Percentiles rank a stretch among this genome's conserved stretches.
phyloP scores from a whole-genome alignment of 2,329 filamentous ascomycete genomes.

The Pestalotiopsis sp. region DNA sequence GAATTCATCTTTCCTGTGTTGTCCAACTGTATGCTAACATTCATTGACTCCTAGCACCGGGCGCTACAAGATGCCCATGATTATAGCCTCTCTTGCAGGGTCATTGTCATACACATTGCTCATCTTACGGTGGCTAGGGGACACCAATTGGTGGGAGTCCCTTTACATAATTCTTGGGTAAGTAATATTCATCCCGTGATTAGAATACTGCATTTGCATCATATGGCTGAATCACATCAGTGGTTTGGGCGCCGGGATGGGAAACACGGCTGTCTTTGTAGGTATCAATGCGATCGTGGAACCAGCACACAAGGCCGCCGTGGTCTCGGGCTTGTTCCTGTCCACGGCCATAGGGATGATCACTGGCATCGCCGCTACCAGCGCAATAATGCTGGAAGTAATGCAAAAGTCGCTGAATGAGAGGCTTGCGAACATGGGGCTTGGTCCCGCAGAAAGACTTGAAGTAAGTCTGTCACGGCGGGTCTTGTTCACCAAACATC shows the following conservation, averaged over 20 bases:
- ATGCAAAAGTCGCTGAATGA: constrained; percentile 16
- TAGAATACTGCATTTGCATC: too few relatives aligned
- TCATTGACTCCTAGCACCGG: constrained; percentile 32
- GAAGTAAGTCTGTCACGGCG: not conserved
- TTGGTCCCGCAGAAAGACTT: not conserved
- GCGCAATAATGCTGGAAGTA: constrained; percentile 34
- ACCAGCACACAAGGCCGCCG: constrained; percentile 39
- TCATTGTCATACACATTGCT: constrained; percentile 9
- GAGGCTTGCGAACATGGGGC: not conserved
- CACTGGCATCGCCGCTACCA: constrained; percentile 40
- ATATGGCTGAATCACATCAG: constrained; percentile 21
- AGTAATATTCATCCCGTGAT: not conserved
- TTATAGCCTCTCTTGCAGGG: constrained; percentile 31
- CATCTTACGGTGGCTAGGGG: constrained; percentile 40
- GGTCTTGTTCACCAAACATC: not conserved
- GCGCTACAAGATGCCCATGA: constrained; percentile 43
- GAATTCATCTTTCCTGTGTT: not conserved
- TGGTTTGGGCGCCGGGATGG: constrained; percentile 45
- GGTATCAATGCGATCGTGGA: constrained; percentile 42
- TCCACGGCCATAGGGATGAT: constrained; percentile 38
- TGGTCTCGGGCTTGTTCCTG: constrained; percentile 44
- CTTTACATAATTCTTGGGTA: constrained; percentile 41
- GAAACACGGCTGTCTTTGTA: constrained; percentile 43
- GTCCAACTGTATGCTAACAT: not conserved
- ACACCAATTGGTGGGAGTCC: constrained; percentile 40